Evolutionary conservation across 78 protist genomes (phyloP), one percentile per base, ranked within the genome.

Genomic region (Dictyostelium intermedium): DNA sequence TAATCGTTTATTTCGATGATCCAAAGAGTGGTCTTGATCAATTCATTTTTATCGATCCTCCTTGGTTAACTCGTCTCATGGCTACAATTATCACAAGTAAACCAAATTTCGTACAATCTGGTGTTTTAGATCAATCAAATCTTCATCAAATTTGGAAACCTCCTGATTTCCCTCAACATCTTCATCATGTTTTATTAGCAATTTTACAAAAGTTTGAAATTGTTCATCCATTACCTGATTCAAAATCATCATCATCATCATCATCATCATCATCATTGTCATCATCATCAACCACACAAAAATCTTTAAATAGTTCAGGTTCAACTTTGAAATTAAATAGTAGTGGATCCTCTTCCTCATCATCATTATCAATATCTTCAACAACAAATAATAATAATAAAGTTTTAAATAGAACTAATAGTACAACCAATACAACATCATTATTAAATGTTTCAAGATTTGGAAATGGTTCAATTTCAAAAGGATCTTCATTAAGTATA

Each of bases 71-170:
- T 10, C 72, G 61, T 30, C 63, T 89, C 5, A 78, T 89, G 94
- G 94, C 94, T 0, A 89, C 94, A 1, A 35, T 89, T 20, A 89
- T 89, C 74, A 89, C 94, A 2, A 69, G 83, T 41, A 89, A 89
- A 70, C 94, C 94, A 63, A 89, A 89, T 78, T 89, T 89, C 82
- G 94, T 89, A 10, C 94, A 89, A 50, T 25, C 87, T 69, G 94
- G 94, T 89, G 94, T 89, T 1, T 34, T 89, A 18, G 94, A 80
- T 32, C 85, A 76, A 63, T 79, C 85, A 6, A 84, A 85, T 61
- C 72, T 95, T 7, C 93, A 81, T 37, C 91, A 91, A 74, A 95
- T 95, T 41, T 95, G 97, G 97, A 83, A 85, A 56, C 84, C 92
- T 27, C 97, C 97, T 1, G 91, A 82, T 78, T 95, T 86, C 91